Conservation (phyloP, 2,329 filamentous ascomycete species). For the Colletotrichum ledebouriae region DNA sequence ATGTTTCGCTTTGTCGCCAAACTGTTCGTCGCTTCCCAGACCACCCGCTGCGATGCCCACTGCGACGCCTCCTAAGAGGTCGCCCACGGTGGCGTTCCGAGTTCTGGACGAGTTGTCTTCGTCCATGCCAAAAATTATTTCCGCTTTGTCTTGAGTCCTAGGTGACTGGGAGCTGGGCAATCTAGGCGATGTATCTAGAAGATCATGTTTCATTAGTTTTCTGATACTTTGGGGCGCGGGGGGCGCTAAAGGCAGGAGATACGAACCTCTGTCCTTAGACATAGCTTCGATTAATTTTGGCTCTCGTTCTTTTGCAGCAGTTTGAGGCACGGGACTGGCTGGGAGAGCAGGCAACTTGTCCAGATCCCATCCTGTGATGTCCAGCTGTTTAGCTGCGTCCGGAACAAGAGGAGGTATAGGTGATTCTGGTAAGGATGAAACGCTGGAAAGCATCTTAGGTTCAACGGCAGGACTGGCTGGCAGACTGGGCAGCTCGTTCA, state of each 20-base stretch:
- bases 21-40: background rate
- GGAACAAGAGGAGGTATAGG: constrained; percentile 7
- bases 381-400: background rate
- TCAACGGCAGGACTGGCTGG: constrained; percentile 13
- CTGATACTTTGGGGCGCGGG: constrained; percentile 34
- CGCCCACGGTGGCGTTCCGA: constrained; percentile 7
- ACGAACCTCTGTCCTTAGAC: constrained; percentile 59
- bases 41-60: constrained; percentile 20
- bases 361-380: constrained; percentile 9
- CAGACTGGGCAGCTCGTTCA: constrained; percentile 40
- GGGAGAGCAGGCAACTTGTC: constrained; percentile 40
- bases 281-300: constrained; percentile 56
- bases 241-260: constrained; percentile 57
- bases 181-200: constrained; percentile 45
- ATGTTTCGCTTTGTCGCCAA: background rate
- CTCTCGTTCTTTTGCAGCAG: constrained; percentile 49
- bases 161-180: constrained; percentile 47
- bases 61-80: constrained; percentile 22
- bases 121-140: constrained; percentile 43
- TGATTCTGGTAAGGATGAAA: background rate
- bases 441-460: background rate
- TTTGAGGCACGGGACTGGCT: constrained; percentile 38
- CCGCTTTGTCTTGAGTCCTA: constrained; percentile 41
- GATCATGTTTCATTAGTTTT: constrained; percentile 45
- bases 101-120: constrained; percentile 46